Percentiles rank a stretch among this genome's conserved stretches.
Conservation (phyloP, 305 asterid genomes). For the Coffea humblotiana region DNA sequence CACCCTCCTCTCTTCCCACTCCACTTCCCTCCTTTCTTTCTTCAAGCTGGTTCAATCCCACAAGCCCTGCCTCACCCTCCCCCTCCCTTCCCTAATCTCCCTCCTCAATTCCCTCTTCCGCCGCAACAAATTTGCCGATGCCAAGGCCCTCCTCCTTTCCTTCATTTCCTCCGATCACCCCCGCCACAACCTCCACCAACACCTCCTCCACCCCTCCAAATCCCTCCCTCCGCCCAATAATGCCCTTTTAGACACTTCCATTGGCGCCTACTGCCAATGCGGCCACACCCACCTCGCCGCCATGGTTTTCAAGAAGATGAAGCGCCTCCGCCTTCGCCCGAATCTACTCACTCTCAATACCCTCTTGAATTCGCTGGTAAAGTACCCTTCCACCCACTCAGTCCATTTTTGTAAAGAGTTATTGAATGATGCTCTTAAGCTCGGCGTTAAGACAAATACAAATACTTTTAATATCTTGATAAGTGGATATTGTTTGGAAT, state of each 20-base stretch:
- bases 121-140: slow-evolving; percentile 50
- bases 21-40: slow-evolving; percentile 56
- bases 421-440: slow-evolving; percentile 62
- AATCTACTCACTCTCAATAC: slow-evolving; percentile 49
- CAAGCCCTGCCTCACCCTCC: slow-evolving; percentile 40
- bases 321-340: slow-evolving; percentile 50
- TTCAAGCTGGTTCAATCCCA: slow-evolving; percentile 53
- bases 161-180: slow-evolving; percentile 72
- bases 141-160: slow-evolving; percentile 51
- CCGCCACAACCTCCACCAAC: slow-evolving; percentile 48
- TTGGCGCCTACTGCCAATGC: slow-evolving; percentile 61
- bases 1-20: slow-evolving; percentile 52
- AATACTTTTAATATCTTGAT: slow-evolving; percentile 71
- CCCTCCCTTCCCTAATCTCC: slow-evolving; percentile 52
- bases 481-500: slow-evolving; percentile 64
- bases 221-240: slow-evolving; percentile 47
- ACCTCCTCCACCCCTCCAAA: slow-evolving; percentile 41
- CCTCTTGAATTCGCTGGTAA: slow-evolving; percentile 61
- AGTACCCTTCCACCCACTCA: slow-evolving; percentile 52
- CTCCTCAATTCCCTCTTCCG: slow-evolving; percentile 55
- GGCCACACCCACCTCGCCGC: slow-evolving; percentile 62
- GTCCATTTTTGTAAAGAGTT: slow-evolving; percentile 46
- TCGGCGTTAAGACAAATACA: slow-evolving; percentile 57
- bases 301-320: slow-evolving; percentile 77
- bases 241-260: slow-evolving; percentile 55